Evolutionary conservation across 805 yeast species (phyloP), one percentile per base, ranked within the genome.

Genomic region (Nakazawaea holstii): DNA sequence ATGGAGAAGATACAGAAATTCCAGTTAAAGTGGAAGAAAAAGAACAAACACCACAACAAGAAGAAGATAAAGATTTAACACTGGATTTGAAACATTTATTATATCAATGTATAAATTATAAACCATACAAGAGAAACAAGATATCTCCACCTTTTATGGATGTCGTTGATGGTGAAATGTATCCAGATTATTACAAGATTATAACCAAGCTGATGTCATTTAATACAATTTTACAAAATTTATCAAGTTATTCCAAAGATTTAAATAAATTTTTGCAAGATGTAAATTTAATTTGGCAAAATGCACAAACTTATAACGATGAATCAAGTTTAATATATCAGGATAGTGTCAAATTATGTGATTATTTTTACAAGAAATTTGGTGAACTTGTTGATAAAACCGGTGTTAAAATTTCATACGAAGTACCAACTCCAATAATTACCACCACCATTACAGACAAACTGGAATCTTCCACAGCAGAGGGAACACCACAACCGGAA

Each of bases 101-200:
- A 40, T 65, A 71, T 38, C 70, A 69, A 17, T 65, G 77, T 31
- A 68, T 73, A 6, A 61, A 65, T 44, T 69, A 70, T 53, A 74
- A 74, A 46, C 71, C 70, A 41, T 69, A 76, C 6, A 78, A 74
- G 17, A 67, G 77, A 29, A 79, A 79, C 10, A 62, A 68, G 41
- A 69, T 84, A 36, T 76, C 86, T 50, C 85, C 76, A 11, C 87
- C 95, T 0, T 91, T 90, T 60, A 61, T 85, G 68, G 86, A 82
- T 30, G 83, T 81, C 47, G 94, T 92, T 2, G 80, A 81, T 57
- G 76, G 74, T 30, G 76, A 77, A 11, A 78, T 76, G 49, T 84
- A 85, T 56, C 96, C 96, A 1, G 95, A 87, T 57, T 91, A 91
- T 67, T 83, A 83, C 65, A 74, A 78, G 52, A 68, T 86, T 6